A percentile compares a stretch with the other conserved stretches of the same genome.
Conservation (phyloP, 1,284 basidiomycete species). For the Papiliotrema fonsecae region DNA sequence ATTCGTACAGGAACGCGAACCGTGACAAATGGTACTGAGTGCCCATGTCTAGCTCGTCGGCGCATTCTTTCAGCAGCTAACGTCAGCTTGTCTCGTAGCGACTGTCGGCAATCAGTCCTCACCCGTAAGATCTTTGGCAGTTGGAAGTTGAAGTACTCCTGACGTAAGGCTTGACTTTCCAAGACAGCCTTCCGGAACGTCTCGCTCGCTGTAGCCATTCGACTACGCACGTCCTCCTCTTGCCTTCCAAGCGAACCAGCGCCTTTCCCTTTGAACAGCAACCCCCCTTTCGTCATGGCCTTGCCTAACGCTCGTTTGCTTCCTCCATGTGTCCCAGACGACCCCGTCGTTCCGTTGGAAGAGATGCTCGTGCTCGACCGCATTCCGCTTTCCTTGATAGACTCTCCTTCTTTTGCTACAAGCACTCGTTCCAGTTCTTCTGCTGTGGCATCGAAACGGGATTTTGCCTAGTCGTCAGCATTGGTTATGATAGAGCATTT, state of each 20-base stretch:
- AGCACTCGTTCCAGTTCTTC: slow-evolving; percentile 94
- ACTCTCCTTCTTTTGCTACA: slow-evolving; percentile 90
- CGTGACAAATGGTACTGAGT: slow-evolving; percentile 93
- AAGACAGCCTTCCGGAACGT: slow-evolving; percentile 85
- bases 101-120: too few species aligned
- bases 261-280: slow-evolving; percentile 89
- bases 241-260: slow-evolving; percentile 87
- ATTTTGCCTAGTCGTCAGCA: slow-evolving; percentile 55
- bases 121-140: slow-evolving; percentile 88
- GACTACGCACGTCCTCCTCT: slow-evolving; percentile 84
- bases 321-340: slow-evolving; percentile 4
- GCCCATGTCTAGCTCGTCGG: slow-evolving; percentile 93
- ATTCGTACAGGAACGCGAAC: slow-evolving; percentile 92
- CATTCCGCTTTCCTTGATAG: slow-evolving; percentile 69
- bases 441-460: slow-evolving; percentile 77
- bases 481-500: neutral
- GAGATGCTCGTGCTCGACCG: slow-evolving; percentile 46
- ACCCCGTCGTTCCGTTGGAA: slow-evolving; percentile 14
- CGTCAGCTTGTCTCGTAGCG: slow-evolving; percentile 1
- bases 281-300: slow-evolving; percentile 85
- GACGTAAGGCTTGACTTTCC: slow-evolving; percentile 81
- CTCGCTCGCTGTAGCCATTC: slow-evolving; percentile 82
- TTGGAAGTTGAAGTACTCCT: slow-evolving; percentile 97
- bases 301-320: slow-evolving; percentile 48
- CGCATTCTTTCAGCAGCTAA: slow-evolving; percentile 89